Evolutionary conservation across 495 filamentous ascomycete species (phyloP).

Genomic region (Daldinia bambusicola): DNA sequence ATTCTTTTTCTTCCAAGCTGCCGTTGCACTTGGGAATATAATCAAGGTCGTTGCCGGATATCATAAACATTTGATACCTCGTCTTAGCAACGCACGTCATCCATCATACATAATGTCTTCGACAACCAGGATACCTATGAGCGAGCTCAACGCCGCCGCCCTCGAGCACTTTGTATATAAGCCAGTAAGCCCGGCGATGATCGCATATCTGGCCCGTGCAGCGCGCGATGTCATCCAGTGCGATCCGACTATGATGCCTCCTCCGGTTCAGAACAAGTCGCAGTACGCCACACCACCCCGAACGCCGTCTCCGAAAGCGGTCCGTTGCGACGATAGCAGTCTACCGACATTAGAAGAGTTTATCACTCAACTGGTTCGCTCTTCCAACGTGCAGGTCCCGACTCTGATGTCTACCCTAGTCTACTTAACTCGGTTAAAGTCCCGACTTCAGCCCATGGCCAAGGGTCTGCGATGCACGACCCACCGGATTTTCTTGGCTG

Average conservation of each 20-base stretch:
- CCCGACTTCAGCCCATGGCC: constrained; percentile 88
- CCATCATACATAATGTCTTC: constrained; percentile 52
- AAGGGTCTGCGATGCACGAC: constrained; percentile 98
- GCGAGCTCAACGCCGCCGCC: constrained; percentile 76
- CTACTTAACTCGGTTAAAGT: constrained; percentile 85
- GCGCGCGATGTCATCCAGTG: constrained; percentile 91
- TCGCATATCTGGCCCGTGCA: constrained; percentile 82
- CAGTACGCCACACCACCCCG: constrained; percentile 73
- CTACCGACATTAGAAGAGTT: constrained; percentile 88
- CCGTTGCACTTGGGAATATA: constrained; percentile 28
- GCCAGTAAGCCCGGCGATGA: constrained; percentile 85
- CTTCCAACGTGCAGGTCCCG: constrained; percentile 95
- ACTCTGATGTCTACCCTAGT: constrained; percentile 97
- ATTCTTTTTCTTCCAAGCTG: constrained; percentile 16
- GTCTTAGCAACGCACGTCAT: constrained; percentile 28
- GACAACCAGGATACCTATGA: constrained; percentile 49
- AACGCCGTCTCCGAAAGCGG: constrained; percentile 69
- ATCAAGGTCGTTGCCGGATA: constrained; percentile 1
- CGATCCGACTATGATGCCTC: constrained; percentile 67
- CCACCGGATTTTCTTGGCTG: constrained; percentile 95
- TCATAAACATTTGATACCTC: constrained; percentile 19
- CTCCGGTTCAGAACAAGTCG: constrained; percentile 54
- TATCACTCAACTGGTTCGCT: constrained; percentile 87
- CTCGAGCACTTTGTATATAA: constrained; percentile 89
- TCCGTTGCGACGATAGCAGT: constrained; percentile 52